Conservation (phyloP, 169 alveolate genomes). For the Plasmodium malariae region DNA sequence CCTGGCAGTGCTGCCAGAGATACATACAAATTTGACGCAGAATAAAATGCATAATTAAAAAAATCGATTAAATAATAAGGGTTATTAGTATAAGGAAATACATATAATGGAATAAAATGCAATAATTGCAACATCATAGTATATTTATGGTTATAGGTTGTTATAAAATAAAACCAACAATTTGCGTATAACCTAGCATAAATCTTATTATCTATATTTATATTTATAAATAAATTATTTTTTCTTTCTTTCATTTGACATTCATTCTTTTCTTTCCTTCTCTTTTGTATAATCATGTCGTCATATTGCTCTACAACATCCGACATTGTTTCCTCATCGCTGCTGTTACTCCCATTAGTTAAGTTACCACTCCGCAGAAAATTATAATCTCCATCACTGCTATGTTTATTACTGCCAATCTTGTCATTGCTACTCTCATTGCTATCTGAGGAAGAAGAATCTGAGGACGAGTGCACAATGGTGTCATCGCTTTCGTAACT, state of each 20-base stretch:
- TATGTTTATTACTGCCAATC: neutral
- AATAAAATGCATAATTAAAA: slow-evolving; percentile 67
- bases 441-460: neutral
- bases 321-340: neutral
- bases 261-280: slow-evolving; percentile 4
- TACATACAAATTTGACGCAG: slow-evolving; percentile 35
- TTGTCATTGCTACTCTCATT: neutral
- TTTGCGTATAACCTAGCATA: slow-evolving; percentile 40
- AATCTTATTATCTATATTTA: slow-evolving; percentile 32
- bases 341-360: neutral
- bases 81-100: slow-evolving; percentile 74
- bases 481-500: slow-evolving; percentile 56
- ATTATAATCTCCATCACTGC: slow-evolving; percentile 10
- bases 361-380: neutral
- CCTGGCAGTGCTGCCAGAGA: slow-evolving; percentile 75
- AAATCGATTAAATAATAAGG: slow-evolving; percentile 59
- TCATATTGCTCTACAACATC: neutral
- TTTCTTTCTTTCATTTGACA: slow-evolving; percentile 50
- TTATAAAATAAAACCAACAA: slow-evolving; percentile 73
- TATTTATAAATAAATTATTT: slow-evolving; percentile 62
- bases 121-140: slow-evolving; percentile 57
- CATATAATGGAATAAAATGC: slow-evolving; percentile 60
- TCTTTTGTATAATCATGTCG: neutral
- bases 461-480: slow-evolving; percentile 22
- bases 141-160: slow-evolving; percentile 49